Evolutionary conservation across 2,329 filamentous ascomycete genomes (phyloP).

Genomic region (Fusarium sp.): DNA sequence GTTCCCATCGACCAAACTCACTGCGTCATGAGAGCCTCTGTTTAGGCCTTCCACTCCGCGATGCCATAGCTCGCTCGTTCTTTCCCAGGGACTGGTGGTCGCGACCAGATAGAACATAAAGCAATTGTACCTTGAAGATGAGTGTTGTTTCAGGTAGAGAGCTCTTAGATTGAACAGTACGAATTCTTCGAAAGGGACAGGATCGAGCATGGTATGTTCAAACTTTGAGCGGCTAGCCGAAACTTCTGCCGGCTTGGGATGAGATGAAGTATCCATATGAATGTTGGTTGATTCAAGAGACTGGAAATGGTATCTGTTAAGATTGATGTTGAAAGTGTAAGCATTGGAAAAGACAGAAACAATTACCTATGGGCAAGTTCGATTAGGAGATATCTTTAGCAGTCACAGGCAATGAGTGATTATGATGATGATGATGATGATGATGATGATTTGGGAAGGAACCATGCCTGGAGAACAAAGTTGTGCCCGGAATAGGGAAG

Average conservation of each 20-base stretch:
- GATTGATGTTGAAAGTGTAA: background rate
- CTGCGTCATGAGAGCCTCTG: background rate
- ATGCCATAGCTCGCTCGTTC: background rate
- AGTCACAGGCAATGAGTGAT: background rate
- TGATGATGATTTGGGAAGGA: background rate
- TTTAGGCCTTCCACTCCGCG: background rate
- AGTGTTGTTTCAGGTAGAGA: background rate
- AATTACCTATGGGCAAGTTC: background rate
- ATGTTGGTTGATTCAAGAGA: background rate
- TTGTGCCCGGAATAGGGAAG: background rate
- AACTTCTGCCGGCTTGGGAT: background rate
- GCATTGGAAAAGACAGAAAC: background rate
- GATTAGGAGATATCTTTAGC: background rate
- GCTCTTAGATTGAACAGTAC: background rate
- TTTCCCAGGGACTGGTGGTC: background rate
- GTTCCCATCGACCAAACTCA: background rate
- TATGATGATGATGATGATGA: no score
- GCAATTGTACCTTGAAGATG: background rate
- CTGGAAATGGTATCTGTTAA: background rate
- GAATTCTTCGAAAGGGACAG: background rate
- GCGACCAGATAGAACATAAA: background rate
- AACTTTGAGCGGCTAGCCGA: background rate
- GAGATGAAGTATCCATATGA: background rate
- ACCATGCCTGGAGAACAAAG: background rate
- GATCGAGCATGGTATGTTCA: background rate